Conservation (phyloP, 139 green algal genomes). For the Chlamydomonas asymmetrica region DNA sequence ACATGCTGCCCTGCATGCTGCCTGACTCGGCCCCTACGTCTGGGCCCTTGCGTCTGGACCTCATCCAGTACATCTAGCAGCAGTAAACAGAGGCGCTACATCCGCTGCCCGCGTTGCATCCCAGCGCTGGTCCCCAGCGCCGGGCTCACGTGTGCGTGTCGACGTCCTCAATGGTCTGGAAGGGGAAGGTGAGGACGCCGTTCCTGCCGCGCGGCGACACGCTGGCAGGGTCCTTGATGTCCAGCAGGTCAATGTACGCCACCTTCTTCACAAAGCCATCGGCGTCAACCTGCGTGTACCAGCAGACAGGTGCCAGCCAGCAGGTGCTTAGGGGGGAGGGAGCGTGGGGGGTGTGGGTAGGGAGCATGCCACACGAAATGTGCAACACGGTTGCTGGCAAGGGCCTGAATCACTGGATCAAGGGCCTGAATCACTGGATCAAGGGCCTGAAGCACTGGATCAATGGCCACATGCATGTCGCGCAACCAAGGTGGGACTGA, state of each 20-base stretch:
- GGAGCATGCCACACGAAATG: too few relatives aligned
- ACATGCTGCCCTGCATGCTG: not conserved
- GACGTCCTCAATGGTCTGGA: constrained; percentile 13
- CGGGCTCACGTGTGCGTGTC: not conserved
- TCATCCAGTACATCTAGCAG: not conserved
- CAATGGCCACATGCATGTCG: too few relatives aligned
- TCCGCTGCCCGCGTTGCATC: not conserved
- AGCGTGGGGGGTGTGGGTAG: too few relatives aligned
- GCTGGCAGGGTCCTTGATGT: constrained; percentile 9
- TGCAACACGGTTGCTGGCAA: too few relatives aligned
- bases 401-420: too few relatives aligned
- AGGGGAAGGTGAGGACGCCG: constrained; percentile 13
- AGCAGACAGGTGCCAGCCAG: too few relatives aligned
- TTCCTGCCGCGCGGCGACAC: not conserved
- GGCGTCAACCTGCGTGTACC: too few relatives aligned
- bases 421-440: too few relatives aligned
- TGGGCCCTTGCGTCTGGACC: not conserved
- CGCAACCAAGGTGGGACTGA: too few relatives aligned
- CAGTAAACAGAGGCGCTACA: not conserved
- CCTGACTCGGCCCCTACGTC: not conserved
- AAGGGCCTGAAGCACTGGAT: too few relatives aligned
- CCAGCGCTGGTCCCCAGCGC: not conserved
- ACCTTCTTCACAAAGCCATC: constrained; percentile 14
- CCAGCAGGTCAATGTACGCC: constrained; percentile 13
- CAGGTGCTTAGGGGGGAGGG: too few relatives aligned